Conservation (phyloP, 129 eudicot genomes). For the Logfia minima region DNA sequence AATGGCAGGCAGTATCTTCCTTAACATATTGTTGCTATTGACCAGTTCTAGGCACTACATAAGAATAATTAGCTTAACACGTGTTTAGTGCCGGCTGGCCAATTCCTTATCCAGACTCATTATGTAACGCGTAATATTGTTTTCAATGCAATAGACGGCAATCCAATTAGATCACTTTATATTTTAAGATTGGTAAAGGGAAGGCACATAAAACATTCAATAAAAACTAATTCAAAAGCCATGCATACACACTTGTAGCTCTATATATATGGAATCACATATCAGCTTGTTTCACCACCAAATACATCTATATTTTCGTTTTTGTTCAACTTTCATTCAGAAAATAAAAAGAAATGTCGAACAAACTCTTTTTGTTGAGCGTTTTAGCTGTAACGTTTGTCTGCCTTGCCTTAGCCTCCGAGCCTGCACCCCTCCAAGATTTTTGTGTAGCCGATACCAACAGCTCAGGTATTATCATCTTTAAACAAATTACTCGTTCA, state of each 20-base stretch:
- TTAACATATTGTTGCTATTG: background rate
- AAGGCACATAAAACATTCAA: background rate
- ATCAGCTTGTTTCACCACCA: background rate
- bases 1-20: background rate
- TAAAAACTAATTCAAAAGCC: background rate
- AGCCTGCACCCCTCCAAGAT: conserved; percentile 8
- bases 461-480: background rate
- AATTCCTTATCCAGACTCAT: background rate
- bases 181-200: background rate
- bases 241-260: background rate
- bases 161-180: background rate
- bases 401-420: conserved; percentile 2
- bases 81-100: conserved; percentile 7
- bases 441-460: conserved; percentile 10
- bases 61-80: background rate
- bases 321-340: background rate
- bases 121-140: background rate
- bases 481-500: background rate
- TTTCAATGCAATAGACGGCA: conserved; percentile 6
- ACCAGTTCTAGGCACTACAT: background rate
- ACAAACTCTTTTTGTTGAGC: conserved; percentile 4
- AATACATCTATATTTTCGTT: background rate
- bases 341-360: background rate
- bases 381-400: background rate
- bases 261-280: background rate